A percentile compares a stretch with the other conserved stretches of the same genome.
Evolutionary conservation across 2,329 filamentous ascomycete species (phyloP).

Genomic region (Aspergillus pseudonomiae): DNA sequence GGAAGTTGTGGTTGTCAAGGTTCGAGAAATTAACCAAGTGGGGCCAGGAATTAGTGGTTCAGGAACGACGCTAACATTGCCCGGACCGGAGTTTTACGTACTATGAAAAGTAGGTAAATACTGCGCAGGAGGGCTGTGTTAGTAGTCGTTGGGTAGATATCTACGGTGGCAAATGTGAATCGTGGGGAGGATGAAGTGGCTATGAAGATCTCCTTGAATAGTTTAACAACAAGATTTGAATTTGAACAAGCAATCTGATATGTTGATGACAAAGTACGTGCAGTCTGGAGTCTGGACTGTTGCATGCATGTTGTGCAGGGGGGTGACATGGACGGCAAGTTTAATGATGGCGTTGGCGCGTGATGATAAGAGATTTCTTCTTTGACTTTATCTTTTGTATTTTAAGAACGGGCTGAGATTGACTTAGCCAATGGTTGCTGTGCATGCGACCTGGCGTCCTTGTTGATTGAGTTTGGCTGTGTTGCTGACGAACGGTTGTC

Average conservation of each 20-base stretch:
- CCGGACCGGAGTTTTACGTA: background rate
- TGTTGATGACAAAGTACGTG: conserved; percentile 6
- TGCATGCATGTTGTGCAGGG: conserved; percentile 7
- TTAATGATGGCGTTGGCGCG: background rate
- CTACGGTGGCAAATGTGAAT: background rate
- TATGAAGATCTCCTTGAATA: background rate
- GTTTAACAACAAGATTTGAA: background rate
- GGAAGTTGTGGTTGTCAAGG: background rate
- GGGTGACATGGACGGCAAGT: background rate
- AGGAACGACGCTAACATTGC: background rate
- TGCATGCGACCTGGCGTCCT: background rate
- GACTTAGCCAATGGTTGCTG: background rate
- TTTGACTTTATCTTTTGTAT: background rate
- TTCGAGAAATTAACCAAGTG: background rate
- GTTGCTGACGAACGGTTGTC: background rate
- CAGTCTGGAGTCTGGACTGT: conserved; percentile 4
- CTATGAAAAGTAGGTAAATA: background rate
- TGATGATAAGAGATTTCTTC: background rate
- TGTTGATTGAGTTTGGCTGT: background rate
- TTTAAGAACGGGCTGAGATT: background rate
- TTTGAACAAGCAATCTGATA: background rate
- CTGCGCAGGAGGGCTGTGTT: background rate
- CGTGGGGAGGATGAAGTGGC: background rate
- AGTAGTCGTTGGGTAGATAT: background rate
- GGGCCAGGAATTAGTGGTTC: background rate